Evolutionary conservation across 768 basidiomycete species (phyloP).

Genomic region (Phaeotremella fagi): DNA sequence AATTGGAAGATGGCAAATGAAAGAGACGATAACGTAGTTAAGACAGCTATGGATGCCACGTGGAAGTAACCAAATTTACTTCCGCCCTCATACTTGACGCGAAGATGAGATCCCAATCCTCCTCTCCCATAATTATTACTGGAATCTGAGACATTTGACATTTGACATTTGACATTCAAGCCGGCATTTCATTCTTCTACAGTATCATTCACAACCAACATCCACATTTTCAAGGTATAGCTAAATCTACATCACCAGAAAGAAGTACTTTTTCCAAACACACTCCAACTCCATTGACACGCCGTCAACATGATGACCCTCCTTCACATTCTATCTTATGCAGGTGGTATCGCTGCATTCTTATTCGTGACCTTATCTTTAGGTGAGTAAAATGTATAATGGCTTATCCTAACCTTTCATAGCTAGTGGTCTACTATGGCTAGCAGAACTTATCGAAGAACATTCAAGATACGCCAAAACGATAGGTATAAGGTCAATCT

Average conservation of each 20-base stretch:
- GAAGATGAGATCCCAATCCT: background rate
- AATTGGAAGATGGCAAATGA: too few species aligned
- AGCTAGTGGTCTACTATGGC: conserved; percentile 91
- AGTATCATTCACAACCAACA: too few species aligned
- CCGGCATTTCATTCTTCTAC: too few species aligned
- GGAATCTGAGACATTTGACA: background rate
- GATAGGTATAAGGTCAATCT: conserved; percentile 78
- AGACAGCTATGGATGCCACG: too few species aligned
- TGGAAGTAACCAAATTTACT: background rate
- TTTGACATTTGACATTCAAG: too few species aligned
- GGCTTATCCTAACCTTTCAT: conserved; percentile 11
- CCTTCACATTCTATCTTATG: conserved; percentile 54
- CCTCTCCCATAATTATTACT: background rate
- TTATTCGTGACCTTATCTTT: conserved; percentile 87
- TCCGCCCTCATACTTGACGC: background rate
- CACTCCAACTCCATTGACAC: background rate
- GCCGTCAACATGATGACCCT: conserved; percentile 30
- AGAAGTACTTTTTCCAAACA: too few species aligned
- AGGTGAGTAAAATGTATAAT: conserved; percentile 54
- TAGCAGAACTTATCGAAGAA: conserved; percentile 94
- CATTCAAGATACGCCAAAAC: conserved; percentile 75
- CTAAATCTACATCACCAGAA: too few species aligned
- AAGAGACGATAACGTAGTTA: too few species aligned
- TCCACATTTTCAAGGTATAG: too few species aligned
- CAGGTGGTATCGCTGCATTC: conserved; percentile 70